Base-by-base conservation (phyloP, 2,329 filamentous ascomycete species). In the Paracoccidioides lutzii region DNA sequence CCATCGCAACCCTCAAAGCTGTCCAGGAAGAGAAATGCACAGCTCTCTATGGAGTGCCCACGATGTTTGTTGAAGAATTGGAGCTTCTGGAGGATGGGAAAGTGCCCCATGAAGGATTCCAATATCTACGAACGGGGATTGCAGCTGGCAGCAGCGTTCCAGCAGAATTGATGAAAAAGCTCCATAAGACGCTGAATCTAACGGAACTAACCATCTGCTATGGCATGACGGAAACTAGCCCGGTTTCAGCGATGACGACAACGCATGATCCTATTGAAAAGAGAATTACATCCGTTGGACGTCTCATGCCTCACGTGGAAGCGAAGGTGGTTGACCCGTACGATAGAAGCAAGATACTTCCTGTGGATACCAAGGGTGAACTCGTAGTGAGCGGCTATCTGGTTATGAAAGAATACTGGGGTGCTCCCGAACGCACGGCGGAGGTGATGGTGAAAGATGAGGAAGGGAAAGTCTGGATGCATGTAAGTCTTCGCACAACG, bases 31-130 rank as follows among this genome's bases (percentile, higher is more conserved):
- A 85, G 65, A 75, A 74, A 56, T 81, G 77, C 48, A 87, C 83
- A 0, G 84, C 80, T 0, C 79, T 96, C 0, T 93, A 96, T 69
- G 90, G 91, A 56, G 91, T 97, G 0, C 82, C 88, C 3, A 97
- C 91, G 54, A 98, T 97, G 93, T 91, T 95, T 64, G 80, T 85
- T n/a, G 84, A 90, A 32, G 83, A 94, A 64, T 79, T 97, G 4
- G 88, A 94, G 61, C 78, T 90, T 0, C 78, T 96, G 6, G 76
- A 82, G 35, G 71, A 75, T 30, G 75, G 76, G 14, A 66, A 69
- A 37, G 63, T 78, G 2, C 59, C 72, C 0, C 58, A 73, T 38
- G 69, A 76, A 55, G 82, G 82, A 0, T 85, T 87, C 64, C 70
- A 82, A 53, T 67, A 81, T 59, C 76, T 97, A 4, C 78, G 84